Evolutionary conservation across 2,329 filamentous ascomycete species (phyloP), one percentile per base, ranked within the genome.

Genomic region (Colletotrichum lindemuthianum): DNA sequence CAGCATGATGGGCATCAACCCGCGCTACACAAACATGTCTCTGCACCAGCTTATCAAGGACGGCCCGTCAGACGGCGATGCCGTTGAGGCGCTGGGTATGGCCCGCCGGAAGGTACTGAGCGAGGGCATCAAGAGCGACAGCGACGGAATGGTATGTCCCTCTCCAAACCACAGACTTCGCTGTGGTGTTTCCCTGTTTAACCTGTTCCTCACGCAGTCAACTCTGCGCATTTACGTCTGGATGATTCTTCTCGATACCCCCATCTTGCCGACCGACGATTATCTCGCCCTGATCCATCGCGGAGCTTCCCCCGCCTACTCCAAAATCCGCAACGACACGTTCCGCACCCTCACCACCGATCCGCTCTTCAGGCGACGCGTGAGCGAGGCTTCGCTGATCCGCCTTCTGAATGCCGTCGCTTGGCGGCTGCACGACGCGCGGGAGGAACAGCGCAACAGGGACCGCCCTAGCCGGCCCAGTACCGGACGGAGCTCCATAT

Each of bases 241-340:
- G 96, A 86, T 98, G 44, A 92, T 97, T 70, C 87, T 99, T 11
- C 90, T 99, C 71, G 92, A 97, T 74, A 90, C 94, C 37, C 90
- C 93, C 7, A 88, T 97, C 47, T 82, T 97, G 68, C 86, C 90
- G 48, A 97, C 96, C 63, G 92, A 97, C 72, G 86, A 90, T 66
- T 99, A 99, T 76, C 91, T 98, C 69, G 86, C 88, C 61, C 90
- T 98, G 48, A 91, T 99, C 69, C 93, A 97, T 74, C 92, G 96
- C 68, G 95, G 96, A 67, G 92, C 95, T 32, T 98, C 95, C 3
- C 94, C 95, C 1, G 94, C 93, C 49, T 97, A 99, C 80, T 89
- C 92, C 72, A 99, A 99, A 81, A 99, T 99, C 74, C 92, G 94
- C 75, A 97, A 99, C 78, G 96, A 99, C 77, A 97, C 96, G 44